A percentile compares a stretch with the other conserved stretches of the same genome.
These are phyloP conservation scores for Periglandula ipomoeae DNA, from an alignment of 2,329 filamentous ascomycete genomes.

Conservation along the genomic window DNA sequence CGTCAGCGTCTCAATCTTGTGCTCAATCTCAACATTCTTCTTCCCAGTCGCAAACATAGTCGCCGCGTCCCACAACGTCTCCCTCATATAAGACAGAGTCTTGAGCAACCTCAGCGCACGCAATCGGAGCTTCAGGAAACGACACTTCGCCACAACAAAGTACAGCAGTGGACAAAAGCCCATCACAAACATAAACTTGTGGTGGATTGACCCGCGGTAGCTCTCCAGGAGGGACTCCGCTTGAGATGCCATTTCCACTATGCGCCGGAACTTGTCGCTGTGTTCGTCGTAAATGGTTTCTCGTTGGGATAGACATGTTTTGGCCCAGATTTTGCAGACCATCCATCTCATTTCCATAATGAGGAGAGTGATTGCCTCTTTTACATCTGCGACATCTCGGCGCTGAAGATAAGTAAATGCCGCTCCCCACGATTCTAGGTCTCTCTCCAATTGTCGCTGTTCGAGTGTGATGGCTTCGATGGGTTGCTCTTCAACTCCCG, in stretches of 20 bases:
- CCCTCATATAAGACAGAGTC: slow-evolving; percentile 19
- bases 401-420: slow-evolving; percentile 15
- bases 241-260: slow-evolving; percentile 18
- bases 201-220: background rate
- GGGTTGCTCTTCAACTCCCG: slow-evolving; percentile 10
- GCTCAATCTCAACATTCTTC: slow-evolving; percentile 29
- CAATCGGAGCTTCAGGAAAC: slow-evolving; percentile 25
- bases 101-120: slow-evolving; percentile 24
- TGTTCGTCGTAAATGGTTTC: slow-evolving; percentile 27
- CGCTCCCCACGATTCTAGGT: slow-evolving; percentile 20
- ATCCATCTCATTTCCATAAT: slow-evolving; percentile 22
- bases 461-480: slow-evolving; percentile 14
- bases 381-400: background rate
- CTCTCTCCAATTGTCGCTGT: slow-evolving; percentile 12
- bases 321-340: slow-evolving; percentile 24
- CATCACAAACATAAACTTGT: slow-evolving; percentile 32
- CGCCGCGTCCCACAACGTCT: slow-evolving; percentile 28
- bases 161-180: slow-evolving; percentile 29
- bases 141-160: slow-evolving; percentile 29
- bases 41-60: slow-evolving; percentile 22
- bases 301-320: slow-evolving; percentile 17
- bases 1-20: slow-evolving; percentile 19
- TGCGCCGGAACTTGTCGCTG: slow-evolving; percentile 19
- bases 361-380: slow-evolving; percentile 6
- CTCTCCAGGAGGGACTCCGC: slow-evolving; percentile 9